These are phyloP conservation scores for Neonectria faginata DNA, from an alignment of 2,329 filamentous ascomycete genomes.

Conservation along the genomic window DNA sequence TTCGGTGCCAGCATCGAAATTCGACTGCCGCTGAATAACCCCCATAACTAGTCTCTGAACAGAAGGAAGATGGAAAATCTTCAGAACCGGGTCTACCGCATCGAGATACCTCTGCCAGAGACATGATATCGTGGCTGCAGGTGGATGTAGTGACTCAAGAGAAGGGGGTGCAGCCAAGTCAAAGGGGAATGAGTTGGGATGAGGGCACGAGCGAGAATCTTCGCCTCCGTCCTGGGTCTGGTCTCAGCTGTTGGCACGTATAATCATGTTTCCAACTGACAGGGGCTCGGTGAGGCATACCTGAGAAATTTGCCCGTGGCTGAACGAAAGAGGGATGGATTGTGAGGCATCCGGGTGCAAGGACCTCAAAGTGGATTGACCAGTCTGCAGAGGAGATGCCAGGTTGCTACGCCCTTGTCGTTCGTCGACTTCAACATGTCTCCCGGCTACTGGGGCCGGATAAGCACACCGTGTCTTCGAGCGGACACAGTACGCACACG, in stretches of 20 bases:
- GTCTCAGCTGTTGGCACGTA: too few relatives aligned
- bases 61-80: constrained; percentile 30
- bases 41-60: constrained; percentile 18
- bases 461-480: constrained; percentile 26
- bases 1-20: constrained; percentile 20
- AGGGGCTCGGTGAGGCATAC: too few relatives aligned
- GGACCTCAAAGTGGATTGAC: too few relatives aligned
- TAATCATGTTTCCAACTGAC: too few relatives aligned
- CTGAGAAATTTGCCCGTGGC: too few relatives aligned
- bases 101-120: constrained; percentile 33
- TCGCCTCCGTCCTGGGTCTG: neutral
- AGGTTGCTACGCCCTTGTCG: neutral
- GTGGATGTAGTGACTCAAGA: constrained; percentile 13
- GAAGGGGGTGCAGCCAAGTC: neutral
- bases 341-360: too few relatives aligned
- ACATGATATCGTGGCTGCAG: constrained; percentile 5
- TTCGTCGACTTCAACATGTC: neutral
- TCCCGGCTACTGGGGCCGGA: constrained; percentile 8
- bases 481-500: constrained; percentile 30
- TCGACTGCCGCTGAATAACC: constrained; percentile 1
- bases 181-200: neutral
- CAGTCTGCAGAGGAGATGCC: too few relatives aligned
- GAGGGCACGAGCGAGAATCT: neutral
- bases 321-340: too few relatives aligned
- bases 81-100: constrained; percentile 30